Evolutionary conservation across 2,329 filamentous ascomycete genomes (phyloP), one percentile per base, ranked within the genome.

Genomic region (Nemania sp.): DNA sequence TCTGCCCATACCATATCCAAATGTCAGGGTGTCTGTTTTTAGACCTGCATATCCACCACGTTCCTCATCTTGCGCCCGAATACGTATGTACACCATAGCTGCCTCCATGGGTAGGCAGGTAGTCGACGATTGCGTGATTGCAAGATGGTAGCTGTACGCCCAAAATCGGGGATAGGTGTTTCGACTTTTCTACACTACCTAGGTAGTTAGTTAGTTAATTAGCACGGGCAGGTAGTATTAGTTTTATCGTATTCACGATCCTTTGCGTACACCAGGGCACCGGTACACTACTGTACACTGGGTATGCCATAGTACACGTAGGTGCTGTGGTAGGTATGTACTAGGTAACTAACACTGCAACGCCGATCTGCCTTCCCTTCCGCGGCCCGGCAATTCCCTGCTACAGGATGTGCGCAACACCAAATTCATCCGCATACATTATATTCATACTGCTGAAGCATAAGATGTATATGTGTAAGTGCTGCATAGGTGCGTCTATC

Each of bases 321-420:
- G n/a, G n/a, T 45, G 20, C 43, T 20, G 15, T n/a, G n/a, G 15
- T n/a, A n/a, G 7, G 53, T 55, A 35, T 13, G 15, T 45, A 27
- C 29, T 32, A 47, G 13, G 53, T 41, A 11, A 5, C 27, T 6
- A 10, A 41, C 13, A 60, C 41, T 68, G 61, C 52, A 64, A n/a
- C 27, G 55, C 24, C 24, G 60, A 67, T 68, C 62, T 38, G 56
- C 66, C 45, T 47, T 57, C 18, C 3, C 54, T 64, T 62, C 62
- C 66, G 52, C 56, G 66, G 45, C 62, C 57, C 66, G 61, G 66
- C 61, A 68, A n/a, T 57, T 51, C 27, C n/a, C 20, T 22, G 8
- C 45, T 26, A 18, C n/a, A 51, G n/a, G 22, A 51, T 2, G 41
- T 26, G 7, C 15, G 41, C 18, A 45, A n/a, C 20, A 45, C 18